Conservation (phyloP, 352 stramenopile species). For the Globisporangium splendens region DNA sequence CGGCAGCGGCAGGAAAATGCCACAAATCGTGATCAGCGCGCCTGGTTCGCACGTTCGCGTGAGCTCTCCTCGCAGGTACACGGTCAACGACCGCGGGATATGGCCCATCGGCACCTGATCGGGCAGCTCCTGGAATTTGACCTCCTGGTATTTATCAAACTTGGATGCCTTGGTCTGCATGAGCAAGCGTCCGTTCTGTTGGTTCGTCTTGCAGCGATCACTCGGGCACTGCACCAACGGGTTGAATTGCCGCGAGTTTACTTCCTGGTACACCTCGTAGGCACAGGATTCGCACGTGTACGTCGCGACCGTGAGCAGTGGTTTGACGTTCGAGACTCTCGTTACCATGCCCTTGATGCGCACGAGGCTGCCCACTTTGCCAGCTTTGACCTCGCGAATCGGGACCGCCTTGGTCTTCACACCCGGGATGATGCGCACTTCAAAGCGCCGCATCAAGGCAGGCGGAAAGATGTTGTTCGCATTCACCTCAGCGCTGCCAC, state of each 20-base stretch:
- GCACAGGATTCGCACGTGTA: constrained; percentile 97
- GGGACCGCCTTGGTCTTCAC: constrained; percentile 87
- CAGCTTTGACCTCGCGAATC: constrained; percentile 93
- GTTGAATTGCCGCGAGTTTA: constrained; percentile 92
- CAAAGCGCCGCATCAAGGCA: constrained; percentile 89
- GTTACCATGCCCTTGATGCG: constrained; percentile 98
- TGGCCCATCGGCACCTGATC: constrained; percentile 98
- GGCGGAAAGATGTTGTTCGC: constrained; percentile 85
- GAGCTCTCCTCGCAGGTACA: constrained; percentile 91
- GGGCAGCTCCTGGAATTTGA: constrained; percentile 94
- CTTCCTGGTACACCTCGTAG: constrained; percentile 97
- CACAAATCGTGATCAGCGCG: constrained; percentile 96
- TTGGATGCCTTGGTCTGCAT: constrained; percentile 97
- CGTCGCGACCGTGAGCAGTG: constrained; percentile 93
- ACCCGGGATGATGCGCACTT: constrained; percentile 75
- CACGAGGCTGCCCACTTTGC: constrained; percentile 94
- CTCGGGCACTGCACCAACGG: constrained; percentile 91
- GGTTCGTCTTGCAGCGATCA: constrained; percentile 84
- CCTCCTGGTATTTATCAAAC: constrained; percentile 99
- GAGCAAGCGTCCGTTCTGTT: constrained; percentile 77
- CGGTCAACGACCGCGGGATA: constrained; percentile 92
- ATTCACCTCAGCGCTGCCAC: constrained; percentile 22
- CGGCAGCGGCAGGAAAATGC: constrained; percentile 93
- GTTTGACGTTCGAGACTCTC: constrained; percentile 97
- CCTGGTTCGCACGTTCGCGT: constrained; percentile 93